A percentile compares a stretch with the other conserved stretches of the same genome.
Evolutionary conservation across 345 rosid species (phyloP).

Genomic region (Brassica rapa): DNA sequence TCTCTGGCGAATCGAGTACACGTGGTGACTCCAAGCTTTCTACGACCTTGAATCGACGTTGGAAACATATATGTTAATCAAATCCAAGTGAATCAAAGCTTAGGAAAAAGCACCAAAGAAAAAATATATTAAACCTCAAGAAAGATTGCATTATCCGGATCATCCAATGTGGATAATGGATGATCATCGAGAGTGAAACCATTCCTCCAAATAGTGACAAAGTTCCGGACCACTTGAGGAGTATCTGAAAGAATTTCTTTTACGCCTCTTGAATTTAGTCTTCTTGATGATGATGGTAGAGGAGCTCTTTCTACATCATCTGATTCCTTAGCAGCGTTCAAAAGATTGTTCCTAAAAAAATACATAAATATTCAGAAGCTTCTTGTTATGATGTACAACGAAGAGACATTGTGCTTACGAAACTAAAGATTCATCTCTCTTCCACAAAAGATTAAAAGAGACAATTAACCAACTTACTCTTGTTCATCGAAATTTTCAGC

Average conservation of each 20-base stretch:
- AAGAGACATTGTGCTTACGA: neutral
- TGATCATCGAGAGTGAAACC: neutral
- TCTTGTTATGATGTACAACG: neutral
- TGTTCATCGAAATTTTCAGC: neutral
- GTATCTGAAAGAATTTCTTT: slow-evolving; percentile 32
- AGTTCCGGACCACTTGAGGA: slow-evolving; percentile 40
- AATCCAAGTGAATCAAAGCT: neutral
- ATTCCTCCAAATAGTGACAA: slow-evolving; percentile 68
- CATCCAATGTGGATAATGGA: neutral
- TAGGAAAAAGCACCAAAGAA: neutral
- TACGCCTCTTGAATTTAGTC: neutral
- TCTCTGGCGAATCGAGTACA: neutral
- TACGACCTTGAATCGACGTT: neutral
- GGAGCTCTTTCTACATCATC: slow-evolving; percentile 44
- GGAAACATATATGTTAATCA: neutral
- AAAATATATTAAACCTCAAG: neutral
- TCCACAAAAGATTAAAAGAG: neutral
- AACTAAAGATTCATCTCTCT: neutral
- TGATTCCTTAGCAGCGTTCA: slow-evolving; percentile 12
- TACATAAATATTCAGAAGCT: neutral
- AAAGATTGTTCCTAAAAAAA: neutral
- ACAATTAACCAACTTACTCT: neutral
- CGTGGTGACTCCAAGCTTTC: neutral
- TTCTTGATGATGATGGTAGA: slow-evolving; percentile 41
- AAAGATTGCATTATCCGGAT: neutral